Evolutionary conservation across 225 moss, liverwort and hornwort genomes (phyloP).

Genomic region (Ulota crispa): DNA sequence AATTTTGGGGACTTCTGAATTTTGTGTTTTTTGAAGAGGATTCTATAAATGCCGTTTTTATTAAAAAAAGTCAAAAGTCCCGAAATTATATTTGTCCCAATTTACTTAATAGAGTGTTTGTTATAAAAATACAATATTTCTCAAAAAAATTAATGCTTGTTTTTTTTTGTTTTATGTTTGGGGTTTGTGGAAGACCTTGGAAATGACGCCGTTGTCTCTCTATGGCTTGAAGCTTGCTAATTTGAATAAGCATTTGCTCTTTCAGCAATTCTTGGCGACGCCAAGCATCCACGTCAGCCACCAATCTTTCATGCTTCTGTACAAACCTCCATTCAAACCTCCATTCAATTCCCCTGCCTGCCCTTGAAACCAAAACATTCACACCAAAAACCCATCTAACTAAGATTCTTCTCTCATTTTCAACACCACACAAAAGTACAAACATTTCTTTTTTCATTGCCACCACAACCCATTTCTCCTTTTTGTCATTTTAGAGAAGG

Average conservation of each 20-base stretch:
- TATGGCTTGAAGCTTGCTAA: constrained; percentile 30
- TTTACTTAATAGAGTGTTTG: too few species aligned
- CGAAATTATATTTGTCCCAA: too few species aligned
- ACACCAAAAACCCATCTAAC: constrained; percentile 24
- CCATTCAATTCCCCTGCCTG: constrained; percentile 40
- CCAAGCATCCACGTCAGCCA: constrained; percentile 40
- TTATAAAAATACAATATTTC: too few species aligned
- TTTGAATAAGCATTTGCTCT: constrained; percentile 39
- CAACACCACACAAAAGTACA: too few species aligned
- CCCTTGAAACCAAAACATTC: constrained; percentile 33
- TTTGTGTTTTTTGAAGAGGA: too few species aligned
- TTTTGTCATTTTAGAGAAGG: too few species aligned
- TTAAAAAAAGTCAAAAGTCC: too few species aligned
- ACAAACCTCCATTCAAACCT: constrained; percentile 44
- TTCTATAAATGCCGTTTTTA: too few species aligned
- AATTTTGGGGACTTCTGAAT: too few species aligned
- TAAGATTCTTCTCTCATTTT: not conserved
- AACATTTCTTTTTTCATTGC: not conserved
- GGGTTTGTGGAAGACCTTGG: constrained; percentile 5
- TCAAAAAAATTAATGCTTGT: too few species aligned
- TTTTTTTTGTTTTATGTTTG: too few species aligned
- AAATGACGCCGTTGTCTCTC: constrained; percentile 34
- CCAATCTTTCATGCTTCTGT: constrained; percentile 44
- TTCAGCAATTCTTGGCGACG: constrained; percentile 28
- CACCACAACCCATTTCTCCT: too few species aligned